Percentiles rank a stretch among this genome's conserved stretches.
These are phyloP conservation scores for Penicillium waksmanii DNA, from an alignment of 495 filamentous ascomycete species.

Conservation along the genomic window DNA sequence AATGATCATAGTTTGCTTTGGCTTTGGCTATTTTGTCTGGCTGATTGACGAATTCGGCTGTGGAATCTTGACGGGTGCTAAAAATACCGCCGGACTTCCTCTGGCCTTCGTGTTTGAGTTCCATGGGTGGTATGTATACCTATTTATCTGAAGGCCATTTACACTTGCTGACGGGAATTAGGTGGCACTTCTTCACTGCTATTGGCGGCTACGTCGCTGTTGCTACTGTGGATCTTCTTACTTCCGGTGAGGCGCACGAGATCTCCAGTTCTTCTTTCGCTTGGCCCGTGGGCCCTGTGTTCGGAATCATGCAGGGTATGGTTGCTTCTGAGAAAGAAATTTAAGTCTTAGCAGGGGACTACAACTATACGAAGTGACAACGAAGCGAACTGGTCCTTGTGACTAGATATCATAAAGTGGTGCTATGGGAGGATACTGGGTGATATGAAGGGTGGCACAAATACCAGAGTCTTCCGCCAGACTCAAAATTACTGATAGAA, in stretches of 20 bases:
- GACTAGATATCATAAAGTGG: no score
- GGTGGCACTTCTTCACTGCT: slow-evolving; percentile 41
- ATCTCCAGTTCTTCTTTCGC: slow-evolving; percentile 27
- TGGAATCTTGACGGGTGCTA: slow-evolving; percentile 14
- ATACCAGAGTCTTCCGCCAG: no score
- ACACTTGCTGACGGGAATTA: slow-evolving; percentile 5
- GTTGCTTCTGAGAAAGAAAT: slow-evolving; percentile 7
- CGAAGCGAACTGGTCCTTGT: no score
- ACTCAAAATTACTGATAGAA: no score
- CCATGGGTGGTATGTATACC: slow-evolving; percentile 36
- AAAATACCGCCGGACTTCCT: slow-evolving; percentile 30
- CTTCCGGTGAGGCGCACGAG: slow-evolving; percentile 25
- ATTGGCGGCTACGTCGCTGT: slow-evolving; percentile 39
- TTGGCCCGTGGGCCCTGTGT: slow-evolving; percentile 26
- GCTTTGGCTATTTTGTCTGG: slow-evolving; percentile 36
- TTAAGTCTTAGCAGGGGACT: neutral
- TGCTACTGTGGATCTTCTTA: slow-evolving; percentile 33
- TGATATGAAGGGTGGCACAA: no score
- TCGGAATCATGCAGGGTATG: slow-evolving; percentile 9
- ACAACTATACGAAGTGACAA: no score
- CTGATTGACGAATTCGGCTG: slow-evolving; percentile 34
- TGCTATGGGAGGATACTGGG: no score
- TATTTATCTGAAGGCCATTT: neutral
- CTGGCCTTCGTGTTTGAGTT: slow-evolving; percentile 35
- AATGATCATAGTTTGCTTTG: slow-evolving; percentile 29